Evolutionary conservation across 2,329 filamentous ascomycete species (phyloP).

Genomic region (Fusarium sacchari): DNA sequence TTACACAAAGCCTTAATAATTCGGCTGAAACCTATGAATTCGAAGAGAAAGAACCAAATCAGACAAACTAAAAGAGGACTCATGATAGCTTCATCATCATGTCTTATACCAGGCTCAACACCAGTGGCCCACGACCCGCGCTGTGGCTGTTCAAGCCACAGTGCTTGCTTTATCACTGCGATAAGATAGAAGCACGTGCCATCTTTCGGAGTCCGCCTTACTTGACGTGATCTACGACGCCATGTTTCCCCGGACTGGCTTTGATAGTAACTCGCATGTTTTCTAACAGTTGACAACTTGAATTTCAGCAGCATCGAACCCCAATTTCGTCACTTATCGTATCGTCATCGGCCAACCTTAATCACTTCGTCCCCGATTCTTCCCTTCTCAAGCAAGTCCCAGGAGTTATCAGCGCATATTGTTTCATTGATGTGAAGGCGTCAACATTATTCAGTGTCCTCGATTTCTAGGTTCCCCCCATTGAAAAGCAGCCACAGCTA

Average conservation of each 20-base stretch:
- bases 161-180: constrained; percentile 33
- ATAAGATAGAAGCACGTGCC: constrained; percentile 42
- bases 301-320: constrained; percentile 17
- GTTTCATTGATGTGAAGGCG: constrained; percentile 30
- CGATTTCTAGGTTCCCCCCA: constrained; percentile 5
- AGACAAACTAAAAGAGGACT: not conserved
- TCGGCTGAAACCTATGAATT: not conserved
- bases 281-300: constrained; percentile 20
- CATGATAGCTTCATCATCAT: constrained; percentile 3
- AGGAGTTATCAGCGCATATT: constrained; percentile 11
- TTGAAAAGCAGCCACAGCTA: constrained; percentile 20
- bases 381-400: constrained; percentile 1
- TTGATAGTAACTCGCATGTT: constrained; percentile 32
- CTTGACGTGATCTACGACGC: constrained; percentile 42
- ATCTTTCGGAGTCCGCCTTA: constrained; percentile 32
- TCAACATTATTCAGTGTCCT: constrained; percentile 27
- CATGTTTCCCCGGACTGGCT: constrained; percentile 33
- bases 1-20: not conserved
- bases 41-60: not conserved
- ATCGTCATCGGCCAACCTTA: not conserved
- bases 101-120: not conserved
- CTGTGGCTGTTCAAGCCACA: constrained; percentile 14
- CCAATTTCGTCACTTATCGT: constrained; percentile 1
- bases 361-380: constrained; percentile 7
- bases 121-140: not conserved